Base-by-base conservation (phyloP, 371 early-diverging fungal species). In the Haplosporangium sp. region DNA sequence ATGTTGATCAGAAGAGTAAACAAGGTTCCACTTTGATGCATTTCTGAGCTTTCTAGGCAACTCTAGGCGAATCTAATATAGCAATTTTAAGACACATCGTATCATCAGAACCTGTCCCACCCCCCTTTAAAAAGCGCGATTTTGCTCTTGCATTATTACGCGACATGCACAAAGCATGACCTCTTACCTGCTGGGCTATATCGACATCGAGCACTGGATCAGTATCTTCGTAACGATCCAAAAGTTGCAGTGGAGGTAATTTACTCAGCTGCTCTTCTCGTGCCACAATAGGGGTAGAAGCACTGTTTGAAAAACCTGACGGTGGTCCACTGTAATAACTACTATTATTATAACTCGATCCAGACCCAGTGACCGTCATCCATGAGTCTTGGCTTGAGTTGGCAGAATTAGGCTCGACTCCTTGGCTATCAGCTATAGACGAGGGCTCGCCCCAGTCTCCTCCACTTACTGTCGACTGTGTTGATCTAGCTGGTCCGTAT, bases 1-100 rank as follows among this genome's bases (percentile, higher is more conserved):
- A 82, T 98, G 97, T 72, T 96, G 95, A 67, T 96, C 96, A 39
- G 96, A 86, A 61, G 94, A 94, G 83, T 98, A 98, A 4, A 94
- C 69, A 13, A 98, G 86, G 4, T 86, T 87, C 95, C 96, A 96
- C 52, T 83, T 86, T 5, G 88, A 74, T 0, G 93, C 86, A 66
- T 93, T 89, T 45, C 91, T 86, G 13, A 86, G 84, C 34, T 92
- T 84, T 11, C 90, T 86, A 15, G 94, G 94, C 19, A 95, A 74
- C 50, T 81, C 72, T 42, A 81, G 52, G 37, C 82, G 76, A 71
- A 81, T 52, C 84, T 79, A 64, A 38, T 27, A 48, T 40, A 19
- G 38, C 8, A 55, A 64, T 11, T 35, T 39, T 34, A 27, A 20
- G 50, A 15, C 50, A 50, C 19, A 15, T n/a, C 27, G 15, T 60